phyloP scores from a whole-genome alignment of 805 yeast species.

The Wickerhamomyces hampshirensis region DNA sequence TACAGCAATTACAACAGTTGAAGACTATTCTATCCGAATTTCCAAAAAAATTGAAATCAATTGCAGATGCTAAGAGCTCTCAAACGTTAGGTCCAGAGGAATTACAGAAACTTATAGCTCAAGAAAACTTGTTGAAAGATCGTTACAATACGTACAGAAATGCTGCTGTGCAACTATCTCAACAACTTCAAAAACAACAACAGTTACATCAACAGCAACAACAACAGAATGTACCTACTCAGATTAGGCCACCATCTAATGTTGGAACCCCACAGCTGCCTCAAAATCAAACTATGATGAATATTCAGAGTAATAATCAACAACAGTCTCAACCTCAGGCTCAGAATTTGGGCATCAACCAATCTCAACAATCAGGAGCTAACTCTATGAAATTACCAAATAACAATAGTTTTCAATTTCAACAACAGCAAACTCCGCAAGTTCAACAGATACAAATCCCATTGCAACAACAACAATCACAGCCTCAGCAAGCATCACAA shows the following conservation, averaged over 20 bases:
- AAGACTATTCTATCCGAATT: constrained; percentile 44
- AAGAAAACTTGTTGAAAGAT: constrained; percentile 42
- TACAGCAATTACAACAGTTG: constrained; percentile 38
- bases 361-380: too few relatives aligned
- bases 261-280: not conserved
- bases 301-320: not conserved
- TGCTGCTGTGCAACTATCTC: constrained; percentile 29
- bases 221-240: constrained; percentile 2
- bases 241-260: constrained; percentile 2
- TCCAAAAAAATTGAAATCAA: constrained; percentile 43
- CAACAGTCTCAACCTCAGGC: not conserved
- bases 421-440: not conserved
- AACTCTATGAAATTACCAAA: too few relatives aligned
- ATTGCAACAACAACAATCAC: constrained; percentile 36
- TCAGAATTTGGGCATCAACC: not conserved
- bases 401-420: too few relatives aligned
- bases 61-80: constrained; percentile 43
- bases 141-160: constrained; percentile 47
- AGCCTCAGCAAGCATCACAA: constrained; percentile 7
- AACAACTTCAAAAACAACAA: constrained; percentile 12
- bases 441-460: too few relatives aligned
- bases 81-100: constrained; percentile 42
- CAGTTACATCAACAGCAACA: constrained; percentile 9
- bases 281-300: not conserved
- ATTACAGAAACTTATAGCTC: constrained; percentile 38